Conservation (phyloP, 768 basidiomycete species). For the Termitomyces titanicus region DNA sequence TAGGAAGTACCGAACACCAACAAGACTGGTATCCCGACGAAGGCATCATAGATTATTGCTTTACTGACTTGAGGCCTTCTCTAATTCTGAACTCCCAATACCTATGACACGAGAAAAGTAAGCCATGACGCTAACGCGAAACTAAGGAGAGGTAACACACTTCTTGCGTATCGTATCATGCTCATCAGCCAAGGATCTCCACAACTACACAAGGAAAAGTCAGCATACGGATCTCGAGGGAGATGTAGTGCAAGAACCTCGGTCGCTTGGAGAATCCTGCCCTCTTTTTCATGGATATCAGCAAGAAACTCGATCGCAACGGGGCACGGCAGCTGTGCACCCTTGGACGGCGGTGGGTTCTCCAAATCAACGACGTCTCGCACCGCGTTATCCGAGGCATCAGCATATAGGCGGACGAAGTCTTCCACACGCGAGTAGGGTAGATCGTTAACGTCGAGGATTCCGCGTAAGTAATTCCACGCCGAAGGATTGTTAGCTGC, state of each 20-base stretch:
- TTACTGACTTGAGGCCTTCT: slow-evolving; percentile 33
- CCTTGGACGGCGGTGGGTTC: slow-evolving; percentile 61
- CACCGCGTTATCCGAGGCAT: slow-evolving; percentile 16
- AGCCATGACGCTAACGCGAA: neutral
- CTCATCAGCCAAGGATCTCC: slow-evolving; percentile 64
- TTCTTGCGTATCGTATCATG: slow-evolving; percentile 76
- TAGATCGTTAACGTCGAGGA: slow-evolving; percentile 58
- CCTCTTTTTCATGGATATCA: slow-evolving; percentile 63
- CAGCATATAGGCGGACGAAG: slow-evolving; percentile 68
- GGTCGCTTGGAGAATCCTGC: slow-evolving; percentile 41
- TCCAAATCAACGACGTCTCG: slow-evolving; percentile 65
- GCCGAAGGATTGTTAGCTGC: slow-evolving; percentile 93
- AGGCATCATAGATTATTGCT: neutral
- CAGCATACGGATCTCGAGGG: neutral
- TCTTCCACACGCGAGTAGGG: slow-evolving; percentile 52
- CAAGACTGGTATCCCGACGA: neutral
- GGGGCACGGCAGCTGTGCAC: slow-evolving; percentile 71
- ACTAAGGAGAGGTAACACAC: slow-evolving; percentile 30
- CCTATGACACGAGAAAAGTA: slow-evolving; percentile 29
- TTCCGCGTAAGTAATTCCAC: slow-evolving; percentile 94
- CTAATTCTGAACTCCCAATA: slow-evolving; percentile 78
- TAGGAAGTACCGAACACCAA: neutral
- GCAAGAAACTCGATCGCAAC: slow-evolving; percentile 86
- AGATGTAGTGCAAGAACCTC: slow-evolving; percentile 33
- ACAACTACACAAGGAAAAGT: slow-evolving; percentile 42